Percentiles rank a stretch among this genome's conserved stretches.
Conservation (phyloP, 2,329 filamentous ascomycete species). For the Alternaria angustiovoidea region DNA sequence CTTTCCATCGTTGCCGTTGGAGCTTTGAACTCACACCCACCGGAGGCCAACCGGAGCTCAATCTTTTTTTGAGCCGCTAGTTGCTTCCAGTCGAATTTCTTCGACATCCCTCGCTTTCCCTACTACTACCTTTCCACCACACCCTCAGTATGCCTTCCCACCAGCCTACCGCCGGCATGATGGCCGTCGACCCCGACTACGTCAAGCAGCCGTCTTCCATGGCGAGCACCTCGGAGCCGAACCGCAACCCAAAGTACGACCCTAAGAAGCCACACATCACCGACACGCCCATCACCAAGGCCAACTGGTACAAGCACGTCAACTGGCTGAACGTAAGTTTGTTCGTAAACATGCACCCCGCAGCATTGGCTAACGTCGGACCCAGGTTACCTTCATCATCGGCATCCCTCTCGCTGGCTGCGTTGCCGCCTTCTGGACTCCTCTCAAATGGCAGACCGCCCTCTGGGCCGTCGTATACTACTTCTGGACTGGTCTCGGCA, state of each 20-base stretch:
- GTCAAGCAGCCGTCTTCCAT: conserved; percentile 56
- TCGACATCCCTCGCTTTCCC: conserved; percentile 25
- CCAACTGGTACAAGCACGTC: conserved; percentile 91
- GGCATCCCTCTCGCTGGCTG: conserved; percentile 78
- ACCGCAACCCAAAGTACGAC: conserved; percentile 61
- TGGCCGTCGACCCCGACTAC: conserved; percentile 60
- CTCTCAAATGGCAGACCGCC: conserved; percentile 75
- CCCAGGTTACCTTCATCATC: conserved; percentile 82
- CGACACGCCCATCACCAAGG: conserved; percentile 78
- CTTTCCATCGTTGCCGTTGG: conserved; percentile 26
- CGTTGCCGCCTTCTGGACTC: conserved; percentile 80
- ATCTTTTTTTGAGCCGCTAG: conserved; percentile 24
- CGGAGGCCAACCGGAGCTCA: conserved; percentile 28
- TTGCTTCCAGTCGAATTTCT: conserved; percentile 17
- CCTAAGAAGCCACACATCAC: conserved; percentile 85
- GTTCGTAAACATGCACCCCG: no score
- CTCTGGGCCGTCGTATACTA: conserved; percentile 81
- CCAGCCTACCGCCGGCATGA: conserved; percentile 58
- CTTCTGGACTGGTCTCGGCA: conserved; percentile 80
- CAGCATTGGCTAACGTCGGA: conserved; percentile 19
- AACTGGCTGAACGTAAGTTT: conserved; percentile 85
- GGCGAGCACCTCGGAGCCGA: conserved; percentile 61
- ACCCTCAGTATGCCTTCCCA: conserved; percentile 58
- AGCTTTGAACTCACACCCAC: conserved; percentile 11
- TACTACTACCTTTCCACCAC: conserved; percentile 11